phyloP scores from a whole-genome alignment of 192 early-diverging fungal species.

The Coemansia sp. region DNA sequence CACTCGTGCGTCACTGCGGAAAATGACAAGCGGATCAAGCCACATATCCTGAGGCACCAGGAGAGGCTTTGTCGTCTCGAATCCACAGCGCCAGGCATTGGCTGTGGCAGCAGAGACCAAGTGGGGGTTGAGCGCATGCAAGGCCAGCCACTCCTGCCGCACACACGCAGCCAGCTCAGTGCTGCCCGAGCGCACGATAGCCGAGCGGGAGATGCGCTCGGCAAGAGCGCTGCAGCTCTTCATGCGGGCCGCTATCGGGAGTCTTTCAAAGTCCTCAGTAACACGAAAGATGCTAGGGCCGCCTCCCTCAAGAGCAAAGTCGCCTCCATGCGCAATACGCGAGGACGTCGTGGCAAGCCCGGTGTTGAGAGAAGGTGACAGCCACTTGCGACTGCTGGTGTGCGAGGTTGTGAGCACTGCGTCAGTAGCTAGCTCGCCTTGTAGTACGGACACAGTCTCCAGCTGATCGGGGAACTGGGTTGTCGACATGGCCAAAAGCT shows the following conservation, averaged over 20 bases:
- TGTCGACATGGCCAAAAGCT: slow-evolving; percentile 48
- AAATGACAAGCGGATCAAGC: slow-evolving; percentile 61
- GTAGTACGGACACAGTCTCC: slow-evolving; percentile 39
- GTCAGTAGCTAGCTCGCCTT: slow-evolving; percentile 27
- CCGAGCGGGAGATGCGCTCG: slow-evolving; percentile 25
- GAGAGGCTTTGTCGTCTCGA: slow-evolving; percentile 33
- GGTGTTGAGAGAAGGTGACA: background rate
- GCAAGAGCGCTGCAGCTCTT: slow-evolving; percentile 33
- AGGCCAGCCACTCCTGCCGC: slow-evolving; percentile 39
- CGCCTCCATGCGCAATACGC: background rate
- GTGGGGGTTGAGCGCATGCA: slow-evolving; percentile 42
- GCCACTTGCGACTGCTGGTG: background rate
- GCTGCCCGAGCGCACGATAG: slow-evolving; percentile 2
- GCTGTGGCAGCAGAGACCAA: slow-evolving; percentile 35
- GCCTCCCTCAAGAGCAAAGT: background rate
- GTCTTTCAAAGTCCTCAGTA: slow-evolving; percentile 22
- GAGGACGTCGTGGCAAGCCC: background rate
- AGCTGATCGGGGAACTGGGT: slow-evolving; percentile 53
- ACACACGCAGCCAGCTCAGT: slow-evolving; percentile 30
- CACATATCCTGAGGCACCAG: slow-evolving; percentile 51
- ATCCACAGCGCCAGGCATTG: slow-evolving; percentile 33
- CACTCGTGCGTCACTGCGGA: slow-evolving; percentile 58
- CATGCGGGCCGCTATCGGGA: slow-evolving; percentile 39
- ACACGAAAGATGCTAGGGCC: slow-evolving; percentile 8
- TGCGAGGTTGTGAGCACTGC: background rate